These are phyloP conservation scores for Thelonectria discophora DNA, from an alignment of 2,329 filamentous ascomycete species.

Conservation along the genomic window DNA sequence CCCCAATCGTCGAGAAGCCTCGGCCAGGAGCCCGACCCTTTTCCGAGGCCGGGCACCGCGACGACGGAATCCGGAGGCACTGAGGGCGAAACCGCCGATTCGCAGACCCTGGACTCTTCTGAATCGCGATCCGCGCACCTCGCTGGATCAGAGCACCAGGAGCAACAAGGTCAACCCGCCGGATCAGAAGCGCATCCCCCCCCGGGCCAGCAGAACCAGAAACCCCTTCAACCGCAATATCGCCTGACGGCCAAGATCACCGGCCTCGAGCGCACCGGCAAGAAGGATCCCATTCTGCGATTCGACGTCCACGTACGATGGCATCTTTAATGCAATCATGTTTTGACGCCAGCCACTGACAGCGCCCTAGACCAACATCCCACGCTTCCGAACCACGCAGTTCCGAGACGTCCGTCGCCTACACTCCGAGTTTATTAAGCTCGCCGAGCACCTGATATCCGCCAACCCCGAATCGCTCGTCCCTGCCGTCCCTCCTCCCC, in stretches of 20 bases:
- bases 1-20: constrained; percentile 56
- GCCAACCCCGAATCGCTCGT: constrained; percentile 97
- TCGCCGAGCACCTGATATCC: constrained; percentile 95
- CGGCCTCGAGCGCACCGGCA: constrained; percentile 87
- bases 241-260: constrained; percentile 96
- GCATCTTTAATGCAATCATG: not conserved
- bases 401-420: constrained; percentile 96
- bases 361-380: constrained; percentile 87
- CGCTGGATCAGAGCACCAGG: constrained; percentile 29
- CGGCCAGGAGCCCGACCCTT: constrained; percentile 51
- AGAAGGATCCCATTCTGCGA: constrained; percentile 92
- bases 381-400: constrained; percentile 95
- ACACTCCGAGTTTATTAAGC: constrained; percentile 94
- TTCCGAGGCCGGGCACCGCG: constrained; percentile 57
- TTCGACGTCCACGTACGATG: constrained; percentile 90
- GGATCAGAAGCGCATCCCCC: constrained; percentile 34
- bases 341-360: constrained; percentile 38
- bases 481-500: constrained; percentile 91
- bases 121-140: constrained; percentile 32
- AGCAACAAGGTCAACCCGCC: constrained; percentile 41
- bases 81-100: constrained; percentile 51
- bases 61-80: constrained; percentile 56
- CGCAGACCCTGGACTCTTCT: constrained; percentile 38
- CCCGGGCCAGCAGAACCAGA: constrained; percentile 63
- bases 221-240: constrained; percentile 71